A percentile compares a stretch with the other conserved stretches of the same genome.
Conservation (phyloP, 148 eudicot genomes). For the Fagopyrum esculentum region DNA sequence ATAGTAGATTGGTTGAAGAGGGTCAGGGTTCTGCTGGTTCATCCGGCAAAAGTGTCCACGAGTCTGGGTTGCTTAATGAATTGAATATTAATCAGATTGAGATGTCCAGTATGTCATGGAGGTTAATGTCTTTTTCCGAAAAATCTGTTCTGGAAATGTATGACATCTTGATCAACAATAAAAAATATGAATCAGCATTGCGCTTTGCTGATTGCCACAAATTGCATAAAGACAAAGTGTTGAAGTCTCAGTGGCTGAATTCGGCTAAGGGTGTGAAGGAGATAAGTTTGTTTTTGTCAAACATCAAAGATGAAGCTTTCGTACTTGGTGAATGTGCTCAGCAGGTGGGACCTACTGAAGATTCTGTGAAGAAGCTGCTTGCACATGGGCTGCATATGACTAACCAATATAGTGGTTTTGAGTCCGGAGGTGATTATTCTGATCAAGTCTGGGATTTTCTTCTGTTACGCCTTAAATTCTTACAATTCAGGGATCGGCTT, state of each 20-base stretch:
- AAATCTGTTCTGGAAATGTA: slow-evolving; percentile 77
- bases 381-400: slow-evolving; percentile 67
- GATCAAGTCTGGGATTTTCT: slow-evolving; percentile 66
- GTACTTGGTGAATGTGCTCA: slow-evolving; percentile 72
- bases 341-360: slow-evolving; percentile 79
- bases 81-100: slow-evolving; percentile 34
- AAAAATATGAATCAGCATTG: slow-evolving; percentile 62
- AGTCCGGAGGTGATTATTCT: slow-evolving; percentile 25
- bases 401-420: slow-evolving; percentile 46
- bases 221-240: slow-evolving; percentile 72
- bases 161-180: slow-evolving; percentile 45
- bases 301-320: slow-evolving; percentile 72
- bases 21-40: slow-evolving; percentile 21
- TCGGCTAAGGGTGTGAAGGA: slow-evolving; percentile 60
- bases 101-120: slow-evolving; percentile 50
- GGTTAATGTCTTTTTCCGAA: slow-evolving; percentile 51
- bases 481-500: slow-evolving; percentile 87
- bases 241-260: slow-evolving; percentile 79
- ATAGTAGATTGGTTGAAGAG: slow-evolving; percentile 40
- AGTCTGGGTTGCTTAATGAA: slow-evolving; percentile 28
- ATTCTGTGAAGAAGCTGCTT: slow-evolving; percentile 60
- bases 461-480: slow-evolving; percentile 62
- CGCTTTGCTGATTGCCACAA: slow-evolving; percentile 70
- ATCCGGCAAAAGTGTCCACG: slow-evolving; percentile 26
- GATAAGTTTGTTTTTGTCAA: slow-evolving; percentile 56